Conservation (phyloP, 2,329 filamentous ascomycete genomes). For the Fusarium austroafricanum region DNA sequence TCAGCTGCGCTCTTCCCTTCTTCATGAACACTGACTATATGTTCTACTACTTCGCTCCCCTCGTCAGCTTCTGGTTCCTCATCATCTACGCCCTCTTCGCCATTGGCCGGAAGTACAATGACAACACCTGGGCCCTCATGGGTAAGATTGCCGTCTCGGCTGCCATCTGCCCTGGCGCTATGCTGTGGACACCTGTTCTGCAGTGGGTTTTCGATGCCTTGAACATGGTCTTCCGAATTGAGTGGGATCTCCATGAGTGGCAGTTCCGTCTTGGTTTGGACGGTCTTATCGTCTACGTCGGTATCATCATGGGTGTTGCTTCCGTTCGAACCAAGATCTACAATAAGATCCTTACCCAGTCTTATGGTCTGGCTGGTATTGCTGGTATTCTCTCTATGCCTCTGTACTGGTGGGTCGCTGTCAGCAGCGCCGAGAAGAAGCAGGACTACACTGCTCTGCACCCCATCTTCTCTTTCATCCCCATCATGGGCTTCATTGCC, state of each 20-base stretch:
- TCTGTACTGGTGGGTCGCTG: conserved; percentile 50
- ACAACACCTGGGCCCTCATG: conserved; percentile 55
- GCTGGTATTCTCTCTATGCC: conserved; percentile 39
- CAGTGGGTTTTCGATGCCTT: conserved; percentile 47
- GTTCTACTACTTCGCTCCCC: conserved; percentile 67
- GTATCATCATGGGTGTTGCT: conserved; percentile 58
- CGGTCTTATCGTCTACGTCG: conserved; percentile 66
- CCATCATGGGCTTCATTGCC: conserved; percentile 63
- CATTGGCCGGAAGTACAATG: conserved; percentile 57
- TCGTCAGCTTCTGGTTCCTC: conserved; percentile 72
- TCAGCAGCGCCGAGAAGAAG: conserved; percentile 36
- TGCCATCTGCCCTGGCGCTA: conserved; percentile 50
- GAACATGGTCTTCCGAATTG: conserved; percentile 56
- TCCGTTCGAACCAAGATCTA: conserved; percentile 35
- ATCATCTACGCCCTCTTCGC: conserved; percentile 65
- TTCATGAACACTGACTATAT: conserved; percentile 65
- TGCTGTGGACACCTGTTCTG: conserved; percentile 30
- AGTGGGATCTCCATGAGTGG: conserved; percentile 61
- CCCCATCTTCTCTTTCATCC: conserved; percentile 65
- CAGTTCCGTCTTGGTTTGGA: conserved; percentile 64
- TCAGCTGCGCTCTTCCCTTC: conserved; percentile 65
- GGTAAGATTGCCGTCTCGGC: conserved; percentile 61
- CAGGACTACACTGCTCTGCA: conserved; percentile 61
- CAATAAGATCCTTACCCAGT: conserved; percentile 37
- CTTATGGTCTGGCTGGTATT: conserved; percentile 31